Evolutionary conservation across 106 monocot species (phyloP).

Genomic region (Xerophyta viscosa): DNA sequence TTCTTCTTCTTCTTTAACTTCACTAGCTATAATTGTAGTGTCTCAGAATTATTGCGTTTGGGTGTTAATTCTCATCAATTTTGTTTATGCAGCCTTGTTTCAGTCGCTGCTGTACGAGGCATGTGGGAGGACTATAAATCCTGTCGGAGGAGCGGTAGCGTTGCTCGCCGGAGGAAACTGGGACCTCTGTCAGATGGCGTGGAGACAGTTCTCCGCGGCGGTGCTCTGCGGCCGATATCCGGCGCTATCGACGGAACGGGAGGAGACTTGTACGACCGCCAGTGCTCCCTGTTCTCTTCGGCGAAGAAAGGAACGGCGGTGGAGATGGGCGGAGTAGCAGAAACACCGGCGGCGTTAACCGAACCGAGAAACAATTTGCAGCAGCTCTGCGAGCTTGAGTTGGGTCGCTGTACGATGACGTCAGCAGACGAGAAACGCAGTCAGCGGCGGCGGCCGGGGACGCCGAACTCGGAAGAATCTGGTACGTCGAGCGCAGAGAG

Average conservation of each 20-base stretch:
- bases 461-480: conserved; percentile 39
- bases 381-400: conserved; percentile 12
- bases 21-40: too few relatives aligned
- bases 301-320: too few relatives aligned
- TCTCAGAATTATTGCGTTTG: too few relatives aligned
- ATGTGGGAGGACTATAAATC: conserved; percentile 21
- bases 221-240: conserved; percentile 25
- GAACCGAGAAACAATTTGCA: too few relatives aligned
- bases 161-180: conserved; percentile 57
- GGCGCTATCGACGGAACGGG: background rate
- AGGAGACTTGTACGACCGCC: background rate
- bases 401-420: conserved; percentile 12
- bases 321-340: too few relatives aligned
- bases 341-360: background rate
- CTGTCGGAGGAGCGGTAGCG: conserved; percentile 70
- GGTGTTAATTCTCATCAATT: too few relatives aligned
- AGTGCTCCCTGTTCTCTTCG: background rate
- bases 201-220: conserved; percentile 53
- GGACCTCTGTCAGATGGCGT: conserved; percentile 66
- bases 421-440: background rate
- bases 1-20: too few relatives aligned
- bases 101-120: conserved; percentile 39
- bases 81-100: conserved; percentile 28
- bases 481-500: conserved; percentile 22
- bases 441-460: conserved; percentile 9